Base-by-base conservation (phyloP, 441 rosid genomes). In the Daphne laureola region DNA sequence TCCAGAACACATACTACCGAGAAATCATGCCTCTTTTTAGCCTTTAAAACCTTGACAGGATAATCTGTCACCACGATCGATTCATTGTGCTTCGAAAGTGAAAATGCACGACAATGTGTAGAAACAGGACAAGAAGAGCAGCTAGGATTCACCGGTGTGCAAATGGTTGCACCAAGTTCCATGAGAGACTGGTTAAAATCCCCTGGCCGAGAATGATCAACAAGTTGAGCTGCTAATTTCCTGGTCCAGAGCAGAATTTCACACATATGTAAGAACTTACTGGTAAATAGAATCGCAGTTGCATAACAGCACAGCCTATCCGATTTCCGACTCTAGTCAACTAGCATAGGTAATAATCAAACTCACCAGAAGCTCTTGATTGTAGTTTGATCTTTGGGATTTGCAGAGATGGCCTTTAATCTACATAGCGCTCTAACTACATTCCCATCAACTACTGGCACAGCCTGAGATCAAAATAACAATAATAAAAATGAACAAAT, bases 111-210 rank as follows among this genome's bases (percentile, higher is more conserved):
- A 49, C 98, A 91, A 54, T 83, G 82, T 56, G 63, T 65, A 27
- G 89, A 81, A 57, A 91, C 72, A 58, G 98, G 95, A 73, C 98
- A 91, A 46, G 76, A 73, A 54, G 80, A 65, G 66, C 98, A 91
- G 64, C 54, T 73, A 31, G 96, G 96, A 61, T 73, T 87, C 56
- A 73, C 58, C 16, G 83, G 87, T 49, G 76, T 68, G 83, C 98
- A 91, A 49, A 80, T 21, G 17, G 85, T 86, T 17, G 98, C 96
- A 73, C 98, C 98, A 45, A 91, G 93, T 72, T 91, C 95, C 95
- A 91, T 91, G 46, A 87, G 71, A 51, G 96, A 87, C 67, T 91
- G 96, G 74, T 91, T 91, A 73, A 87, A 88, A 75, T 91, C 96
- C 61, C 98, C 96, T 17, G 98, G 96, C 47, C 68, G 83, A 40